Conservation (phyloP, 1,139 yeast genomes). For the Scheffersomyces illinoinensis region DNA sequence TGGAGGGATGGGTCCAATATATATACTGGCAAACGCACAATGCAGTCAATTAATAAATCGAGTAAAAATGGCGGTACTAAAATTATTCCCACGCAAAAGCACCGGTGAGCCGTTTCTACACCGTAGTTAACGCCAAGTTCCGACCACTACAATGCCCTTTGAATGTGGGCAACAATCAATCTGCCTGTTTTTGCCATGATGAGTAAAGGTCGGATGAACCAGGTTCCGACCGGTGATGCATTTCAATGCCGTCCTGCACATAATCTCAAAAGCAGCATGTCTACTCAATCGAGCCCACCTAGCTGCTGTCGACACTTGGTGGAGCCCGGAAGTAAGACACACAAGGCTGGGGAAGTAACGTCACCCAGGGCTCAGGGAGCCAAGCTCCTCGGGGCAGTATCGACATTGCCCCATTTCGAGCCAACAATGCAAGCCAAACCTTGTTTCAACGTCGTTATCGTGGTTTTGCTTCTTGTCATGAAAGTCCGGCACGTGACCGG, state of each 20-base stretch:
- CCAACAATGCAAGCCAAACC: no score
- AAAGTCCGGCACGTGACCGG: conserved; percentile 16
- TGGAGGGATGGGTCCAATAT: not conserved
- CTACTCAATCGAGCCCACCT: not conserved
- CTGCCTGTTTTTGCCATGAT: not conserved
- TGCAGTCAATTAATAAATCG: not conserved
- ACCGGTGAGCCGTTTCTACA: not conserved
- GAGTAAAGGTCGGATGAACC: not conserved
- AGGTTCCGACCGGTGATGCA: not conserved
- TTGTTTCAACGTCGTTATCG: not conserved
- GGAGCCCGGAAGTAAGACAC: not conserved
- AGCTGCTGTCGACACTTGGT: no score
- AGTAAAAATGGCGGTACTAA: not conserved
- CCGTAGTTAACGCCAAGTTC: not conserved
- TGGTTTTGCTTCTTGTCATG: not conserved
- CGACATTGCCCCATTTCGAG: not conserved
- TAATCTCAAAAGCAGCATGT: not conserved
- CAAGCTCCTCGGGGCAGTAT: not conserved
- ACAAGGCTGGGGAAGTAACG: not conserved
- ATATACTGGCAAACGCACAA: not conserved
- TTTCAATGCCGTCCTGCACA: not conserved
- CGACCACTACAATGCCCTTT: not conserved
- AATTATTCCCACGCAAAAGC: not conserved
- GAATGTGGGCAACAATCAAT: not conserved
- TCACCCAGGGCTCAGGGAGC: no score